Base-by-base conservation (phyloP, 257 asterid genomes). In the Lithospermum erythrorhizon region DNA sequence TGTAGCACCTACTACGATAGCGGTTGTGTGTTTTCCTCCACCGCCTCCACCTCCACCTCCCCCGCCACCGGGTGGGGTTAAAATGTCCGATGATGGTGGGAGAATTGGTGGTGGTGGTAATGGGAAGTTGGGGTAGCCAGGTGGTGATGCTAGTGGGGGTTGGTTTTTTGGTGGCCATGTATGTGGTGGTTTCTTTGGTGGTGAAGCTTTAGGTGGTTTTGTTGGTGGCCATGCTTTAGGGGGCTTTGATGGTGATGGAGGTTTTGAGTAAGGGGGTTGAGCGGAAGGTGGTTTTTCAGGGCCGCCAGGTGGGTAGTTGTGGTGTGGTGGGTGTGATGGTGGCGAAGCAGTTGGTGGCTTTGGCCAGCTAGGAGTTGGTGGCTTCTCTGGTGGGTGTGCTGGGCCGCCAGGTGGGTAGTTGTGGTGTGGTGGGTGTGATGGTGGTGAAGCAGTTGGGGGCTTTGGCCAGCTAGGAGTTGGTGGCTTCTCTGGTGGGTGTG, bases 1-100 rank as follows among this genome's bases (percentile, higher is more conserved):
- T 1, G 91, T 77, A 9, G 72, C 95, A 24, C 84, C 79, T 29
- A 86, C 89, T 0, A 81, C 87, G 30, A 85, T 85, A 22, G 79
- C 67, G 3, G 82, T 81, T 7, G 90, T 85, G 80, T 79, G 80
- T 68, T 75, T 68, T 65, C 71, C 59, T n/a, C 73, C 68, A 19
- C 64, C 76, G 65, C 32, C 32, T 27, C 90, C 85, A 21, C 79
- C 70, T 0, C 71, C 58, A 21, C 73, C 68, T 22, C 64, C 68
- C 19, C 64, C 76, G 63, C 90, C 85, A 24, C 81, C 72, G 0
- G 80, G 71, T 21, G 81, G 72, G 8, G 62, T 15, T 21, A 64
- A 19, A 3, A 53, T 2, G 48, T 14, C 16, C 27, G 61, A 16
- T 55, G 52, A 63, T 64, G 68, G 68, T 64, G 68, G 53, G 22